A percentile compares a stretch with the other conserved stretches of the same genome.
Evolutionary conservation across 352 stramenopile genomes (phyloP).

Genomic region (Phytophthora meadii): DNA sequence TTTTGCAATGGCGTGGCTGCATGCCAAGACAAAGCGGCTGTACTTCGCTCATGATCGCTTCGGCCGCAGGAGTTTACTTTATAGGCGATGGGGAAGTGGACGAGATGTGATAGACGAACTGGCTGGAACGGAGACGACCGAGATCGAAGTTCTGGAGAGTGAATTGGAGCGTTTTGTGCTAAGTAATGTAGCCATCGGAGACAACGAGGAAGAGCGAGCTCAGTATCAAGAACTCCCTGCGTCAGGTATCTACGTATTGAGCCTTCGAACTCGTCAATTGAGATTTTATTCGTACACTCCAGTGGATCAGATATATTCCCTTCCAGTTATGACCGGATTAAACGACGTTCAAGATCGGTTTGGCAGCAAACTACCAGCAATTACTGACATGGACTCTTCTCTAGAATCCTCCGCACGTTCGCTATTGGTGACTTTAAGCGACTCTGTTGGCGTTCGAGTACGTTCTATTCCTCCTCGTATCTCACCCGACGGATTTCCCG

Average conservation of each 20-base stretch:
- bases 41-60: conserved; percentile 93
- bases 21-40: conserved; percentile 61
- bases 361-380: conserved; percentile 27
- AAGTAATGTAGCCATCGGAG: conserved; percentile 54
- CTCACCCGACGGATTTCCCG: neutral
- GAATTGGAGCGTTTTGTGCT: conserved; percentile 47
- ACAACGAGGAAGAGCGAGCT: conserved; percentile 10
- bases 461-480: conserved; percentile 50
- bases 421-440: conserved; percentile 75
- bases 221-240: conserved; percentile 77
- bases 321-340: neutral
- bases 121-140: conserved; percentile 11
- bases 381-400: neutral
- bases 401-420: conserved; percentile 39
- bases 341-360: conserved; percentile 40
- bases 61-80: conserved; percentile 91
- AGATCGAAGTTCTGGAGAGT: conserved; percentile 6
- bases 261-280: conserved; percentile 39
- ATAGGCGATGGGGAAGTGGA: conserved; percentile 28
- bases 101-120: conserved; percentile 35
- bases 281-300: conserved; percentile 50
- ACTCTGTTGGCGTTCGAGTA: conserved; percentile 85
- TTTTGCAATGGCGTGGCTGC: conserved; percentile 89
- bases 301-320: conserved; percentile 8
- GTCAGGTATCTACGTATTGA: conserved; percentile 78